Conservation (phyloP, 441 rosid genomes). For the California macrophylla region DNA sequence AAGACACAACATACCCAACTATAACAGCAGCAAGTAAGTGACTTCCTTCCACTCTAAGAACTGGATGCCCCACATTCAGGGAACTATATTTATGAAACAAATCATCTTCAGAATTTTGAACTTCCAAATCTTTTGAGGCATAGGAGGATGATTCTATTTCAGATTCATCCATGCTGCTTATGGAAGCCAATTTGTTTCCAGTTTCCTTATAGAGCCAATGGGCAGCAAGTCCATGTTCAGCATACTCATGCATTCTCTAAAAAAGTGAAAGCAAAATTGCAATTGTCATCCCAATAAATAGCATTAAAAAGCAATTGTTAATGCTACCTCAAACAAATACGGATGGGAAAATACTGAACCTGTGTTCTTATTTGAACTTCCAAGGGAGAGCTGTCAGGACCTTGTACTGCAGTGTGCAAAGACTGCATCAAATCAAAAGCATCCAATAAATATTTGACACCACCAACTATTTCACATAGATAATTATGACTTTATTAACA, state of each 20-base stretch:
- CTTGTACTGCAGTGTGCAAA: slow-evolving; percentile 67
- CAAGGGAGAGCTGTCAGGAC: slow-evolving; percentile 60
- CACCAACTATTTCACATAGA: not conserved
- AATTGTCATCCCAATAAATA: slow-evolving; percentile 10
- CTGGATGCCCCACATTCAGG: slow-evolving; percentile 61
- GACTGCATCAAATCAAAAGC: slow-evolving; percentile 40
- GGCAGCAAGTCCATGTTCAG: slow-evolving; percentile 79
- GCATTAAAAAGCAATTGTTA: not conserved
- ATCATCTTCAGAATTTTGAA: slow-evolving; percentile 29
- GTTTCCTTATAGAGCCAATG: slow-evolving; percentile 82
- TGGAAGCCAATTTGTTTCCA: slow-evolving; percentile 33
- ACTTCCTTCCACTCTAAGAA: slow-evolving; percentile 65
- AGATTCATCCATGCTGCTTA: slow-evolving; percentile 35
- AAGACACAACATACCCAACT: slow-evolving; percentile 30
- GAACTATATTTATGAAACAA: slow-evolving; percentile 43
- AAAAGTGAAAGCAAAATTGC: slow-evolving; percentile 10
- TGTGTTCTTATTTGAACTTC: slow-evolving; percentile 80
- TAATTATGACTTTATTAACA: not conserved
- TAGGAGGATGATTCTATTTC: slow-evolving; percentile 34
- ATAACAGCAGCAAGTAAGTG: slow-evolving; percentile 70
- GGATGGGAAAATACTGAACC: slow-evolving; percentile 25
- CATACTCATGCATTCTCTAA: slow-evolving; percentile 71
- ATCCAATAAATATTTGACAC: not conserved
- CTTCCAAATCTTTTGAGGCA: slow-evolving; percentile 33
- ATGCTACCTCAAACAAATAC: slow-evolving; percentile 9